Conservation (phyloP, 371 early-diverging fungal genomes). For the Parasitella parasitica region DNA sequence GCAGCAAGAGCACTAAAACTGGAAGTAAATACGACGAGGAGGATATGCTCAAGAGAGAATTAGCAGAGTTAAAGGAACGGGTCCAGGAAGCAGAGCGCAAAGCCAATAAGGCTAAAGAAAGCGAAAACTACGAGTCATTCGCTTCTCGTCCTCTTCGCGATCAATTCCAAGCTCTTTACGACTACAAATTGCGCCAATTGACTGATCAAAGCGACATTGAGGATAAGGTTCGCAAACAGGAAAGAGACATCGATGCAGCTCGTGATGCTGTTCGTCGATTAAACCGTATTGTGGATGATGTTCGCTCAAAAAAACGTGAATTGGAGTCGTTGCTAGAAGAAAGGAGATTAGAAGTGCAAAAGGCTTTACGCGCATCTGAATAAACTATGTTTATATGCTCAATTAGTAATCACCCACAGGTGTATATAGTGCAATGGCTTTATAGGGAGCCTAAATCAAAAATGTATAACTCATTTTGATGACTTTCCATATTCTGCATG, state of each 20-base stretch:
- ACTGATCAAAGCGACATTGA: constrained; percentile 50
- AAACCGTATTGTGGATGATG: constrained; percentile 48
- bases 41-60: constrained; percentile 44
- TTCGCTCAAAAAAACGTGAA: constrained; percentile 46
- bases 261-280: constrained; percentile 48
- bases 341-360: constrained; percentile 33
- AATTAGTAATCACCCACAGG: too few species aligned
- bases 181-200: constrained; percentile 49
- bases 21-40: constrained; percentile 48
- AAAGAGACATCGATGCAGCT: constrained; percentile 54
- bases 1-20: constrained; percentile 36
- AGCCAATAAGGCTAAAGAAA: constrained; percentile 22
- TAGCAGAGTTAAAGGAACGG: constrained; percentile 41
- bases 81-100: constrained; percentile 44
- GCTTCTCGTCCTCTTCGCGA: constrained; percentile 45
- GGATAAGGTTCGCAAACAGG: constrained; percentile 48
- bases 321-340: constrained; percentile 34
- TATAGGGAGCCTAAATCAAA: too few species aligned
- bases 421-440: too few species aligned
- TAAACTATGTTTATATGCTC: not conserved
- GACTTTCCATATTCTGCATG: too few species aligned
- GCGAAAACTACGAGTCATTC: constrained; percentile 37
- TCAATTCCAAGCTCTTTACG: constrained; percentile 52
- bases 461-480: too few species aligned
- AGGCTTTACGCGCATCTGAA: constrained; percentile 27